Conservation (phyloP, 768 basidiomycete genomes). For the Termitomyces sp. region DNA sequence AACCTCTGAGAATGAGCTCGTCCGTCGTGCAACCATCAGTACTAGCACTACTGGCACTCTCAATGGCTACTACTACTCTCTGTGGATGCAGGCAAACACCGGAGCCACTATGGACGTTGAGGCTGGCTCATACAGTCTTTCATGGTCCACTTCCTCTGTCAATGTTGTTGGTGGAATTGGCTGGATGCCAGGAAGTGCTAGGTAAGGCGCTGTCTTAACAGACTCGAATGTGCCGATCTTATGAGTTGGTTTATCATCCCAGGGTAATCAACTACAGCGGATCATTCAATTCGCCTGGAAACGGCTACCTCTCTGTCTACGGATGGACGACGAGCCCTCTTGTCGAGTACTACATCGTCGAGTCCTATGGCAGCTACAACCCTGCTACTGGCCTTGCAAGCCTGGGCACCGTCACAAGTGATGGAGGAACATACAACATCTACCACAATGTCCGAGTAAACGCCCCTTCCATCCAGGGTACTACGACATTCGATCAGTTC, state of each 20-base stretch:
- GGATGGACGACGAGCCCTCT: not conserved
- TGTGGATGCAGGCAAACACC: not conserved
- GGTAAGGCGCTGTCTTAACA: not conserved
- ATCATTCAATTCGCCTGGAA: not conserved
- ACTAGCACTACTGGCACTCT: not conserved
- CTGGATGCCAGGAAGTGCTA: constrained; percentile 1
- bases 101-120: not conserved
- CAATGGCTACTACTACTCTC: not conserved
- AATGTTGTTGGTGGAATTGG: not conserved
- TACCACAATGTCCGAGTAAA: not conserved
- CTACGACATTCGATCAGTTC: not conserved
- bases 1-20: not conserved
- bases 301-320: not conserved
- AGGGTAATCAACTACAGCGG: constrained; percentile 1
- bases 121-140: not conserved
- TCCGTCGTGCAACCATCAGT: not conserved
- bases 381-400: not conserved
- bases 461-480: not conserved
- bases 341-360: not conserved
- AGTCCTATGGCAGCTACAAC: not conserved
- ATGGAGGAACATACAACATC: not conserved
- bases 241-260: not conserved
- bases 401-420: not conserved
- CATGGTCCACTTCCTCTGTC: not conserved
- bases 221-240: no score